Percentiles rank a stretch among this genome's conserved stretches.
Evolutionary conservation across 306 rosid genomes (phyloP).

Genomic region (Gynostemma pentaphyllum): DNA sequence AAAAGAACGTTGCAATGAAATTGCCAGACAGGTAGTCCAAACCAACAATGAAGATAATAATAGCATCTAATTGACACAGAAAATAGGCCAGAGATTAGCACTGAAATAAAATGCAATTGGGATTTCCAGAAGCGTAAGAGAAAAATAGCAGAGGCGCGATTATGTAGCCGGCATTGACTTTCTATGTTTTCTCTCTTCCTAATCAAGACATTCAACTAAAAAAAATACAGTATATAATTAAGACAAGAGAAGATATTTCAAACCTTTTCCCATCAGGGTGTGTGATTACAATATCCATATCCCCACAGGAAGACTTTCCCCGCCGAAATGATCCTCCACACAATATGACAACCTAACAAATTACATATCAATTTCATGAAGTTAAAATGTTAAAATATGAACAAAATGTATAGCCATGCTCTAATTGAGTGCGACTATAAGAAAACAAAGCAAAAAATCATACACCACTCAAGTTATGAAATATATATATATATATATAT

Average conservation of each 20-base stretch:
- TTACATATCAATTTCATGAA: neutral
- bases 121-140: neutral
- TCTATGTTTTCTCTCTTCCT: neutral
- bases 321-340: slow-evolving; percentile 97
- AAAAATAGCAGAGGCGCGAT: no score
- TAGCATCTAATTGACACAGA: neutral
- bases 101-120: neutral
- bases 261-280: slow-evolving; percentile 92
- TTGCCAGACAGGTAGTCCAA: neutral
- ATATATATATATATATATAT: neutral
- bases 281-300: slow-evolving; percentile 76
- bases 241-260: neutral
- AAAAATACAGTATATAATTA: neutral
- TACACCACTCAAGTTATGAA: neutral
- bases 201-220: neutral
- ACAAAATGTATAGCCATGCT: neutral
- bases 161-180: neutral
- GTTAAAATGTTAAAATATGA: neutral
- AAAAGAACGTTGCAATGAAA: neutral
- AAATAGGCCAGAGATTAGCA: neutral
- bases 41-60: neutral
- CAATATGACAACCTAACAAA: slow-evolving; percentile 43
- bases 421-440: neutral
- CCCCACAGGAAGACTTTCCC: slow-evolving; percentile 89
- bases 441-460: neutral